phyloP scores from a whole-genome alignment of 495 filamentous ascomycete genomes.

The Ramalina intermedia region DNA sequence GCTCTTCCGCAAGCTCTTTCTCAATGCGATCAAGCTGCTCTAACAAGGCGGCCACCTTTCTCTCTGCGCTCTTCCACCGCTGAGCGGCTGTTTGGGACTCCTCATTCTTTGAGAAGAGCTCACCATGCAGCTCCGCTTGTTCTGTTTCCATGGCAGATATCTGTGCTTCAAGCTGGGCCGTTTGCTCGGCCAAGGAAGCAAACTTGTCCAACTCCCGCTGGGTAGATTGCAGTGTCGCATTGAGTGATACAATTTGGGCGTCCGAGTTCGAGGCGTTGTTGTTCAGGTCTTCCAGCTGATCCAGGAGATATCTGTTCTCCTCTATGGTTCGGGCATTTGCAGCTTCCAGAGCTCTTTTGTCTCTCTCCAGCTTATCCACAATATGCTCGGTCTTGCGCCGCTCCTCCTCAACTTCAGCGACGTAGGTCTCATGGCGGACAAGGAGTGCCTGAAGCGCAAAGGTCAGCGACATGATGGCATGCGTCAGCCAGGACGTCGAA shows the following conservation, averaged over 20 bases:
- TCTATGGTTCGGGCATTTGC: constrained; percentile 59
- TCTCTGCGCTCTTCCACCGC: constrained; percentile 73
- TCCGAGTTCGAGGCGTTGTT: constrained; percentile 61
- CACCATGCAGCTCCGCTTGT: constrained; percentile 54
- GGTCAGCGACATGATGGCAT: constrained; percentile 37
- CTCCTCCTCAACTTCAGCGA: constrained; percentile 77
- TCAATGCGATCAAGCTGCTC: constrained; percentile 86
- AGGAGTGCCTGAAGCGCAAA: constrained; percentile 76
- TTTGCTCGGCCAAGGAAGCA: constrained; percentile 54
- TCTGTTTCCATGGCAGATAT: constrained; percentile 65
- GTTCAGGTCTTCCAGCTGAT: constrained; percentile 74
- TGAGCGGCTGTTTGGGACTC: constrained; percentile 61
- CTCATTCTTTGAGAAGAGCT: constrained; percentile 47
- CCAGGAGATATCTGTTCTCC: constrained; percentile 64
- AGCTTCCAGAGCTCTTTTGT: constrained; percentile 59
- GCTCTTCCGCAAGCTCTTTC: constrained; percentile 67
- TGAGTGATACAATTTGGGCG: constrained; percentile 52
- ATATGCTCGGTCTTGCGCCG: constrained; percentile 50
- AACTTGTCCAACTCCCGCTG: constrained; percentile 62
- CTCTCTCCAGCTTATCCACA: constrained; percentile 61
- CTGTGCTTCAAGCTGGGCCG: constrained; percentile 64
- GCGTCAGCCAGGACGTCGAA: not conserved
- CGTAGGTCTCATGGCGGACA: constrained; percentile 81
- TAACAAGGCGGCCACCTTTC: constrained; percentile 53
- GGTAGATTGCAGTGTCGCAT: constrained; percentile 57